Base-by-base conservation (phyloP, 2,329 filamentous ascomycete genomes). In the Ascochyta rabiei region DNA sequence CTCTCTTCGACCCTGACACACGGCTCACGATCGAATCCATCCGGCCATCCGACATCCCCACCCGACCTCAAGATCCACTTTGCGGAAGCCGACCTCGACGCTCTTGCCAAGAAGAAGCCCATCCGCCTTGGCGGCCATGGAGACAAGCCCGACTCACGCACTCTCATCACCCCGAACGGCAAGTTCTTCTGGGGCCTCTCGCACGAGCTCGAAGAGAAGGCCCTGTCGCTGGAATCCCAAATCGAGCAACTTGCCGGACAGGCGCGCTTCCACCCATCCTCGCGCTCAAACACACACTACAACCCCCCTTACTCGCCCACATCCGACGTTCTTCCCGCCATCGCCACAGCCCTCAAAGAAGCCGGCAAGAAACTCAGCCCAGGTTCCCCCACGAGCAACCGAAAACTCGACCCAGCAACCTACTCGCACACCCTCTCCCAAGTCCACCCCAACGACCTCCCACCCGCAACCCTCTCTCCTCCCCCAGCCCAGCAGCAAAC, bases 151-250 rank as follows among this genome's bases (percentile, higher is more conserved):
- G 79, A 78, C 55, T 76, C 77, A 1, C 82, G 88, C 23, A 86
- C 89, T 59, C 82, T 93, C 62, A 84, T 93, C 47, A 92, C 89
- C 0, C 88, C 89, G 0, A 86, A 89, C 57, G 89, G 90, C 10
- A 87, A 90, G 59, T 90, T 89, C 69, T 80, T 93, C n/a, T 86
- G 88, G 60, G 88, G 89, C 53, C 76, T 95, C 48, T 86, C 82
- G 1, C 76, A 82, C 4, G 84, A 88, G 37, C 86, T 93, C 59
- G 89, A 93, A 68, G 80, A 87, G 30, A 82, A 83, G 4, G 93
- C 89, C 61, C 77, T 93, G 10, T 80, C 85, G 45, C 81, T 93
- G 5, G 90, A 93, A 72, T 78, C 81, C 40, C 62, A 68, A 12
- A 72, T 76, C 23, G 70, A 72, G 50, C 65, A 69, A 42, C 38